Conservation (phyloP, 164 flowering plant species). For the Protea cynaroides region DNA sequence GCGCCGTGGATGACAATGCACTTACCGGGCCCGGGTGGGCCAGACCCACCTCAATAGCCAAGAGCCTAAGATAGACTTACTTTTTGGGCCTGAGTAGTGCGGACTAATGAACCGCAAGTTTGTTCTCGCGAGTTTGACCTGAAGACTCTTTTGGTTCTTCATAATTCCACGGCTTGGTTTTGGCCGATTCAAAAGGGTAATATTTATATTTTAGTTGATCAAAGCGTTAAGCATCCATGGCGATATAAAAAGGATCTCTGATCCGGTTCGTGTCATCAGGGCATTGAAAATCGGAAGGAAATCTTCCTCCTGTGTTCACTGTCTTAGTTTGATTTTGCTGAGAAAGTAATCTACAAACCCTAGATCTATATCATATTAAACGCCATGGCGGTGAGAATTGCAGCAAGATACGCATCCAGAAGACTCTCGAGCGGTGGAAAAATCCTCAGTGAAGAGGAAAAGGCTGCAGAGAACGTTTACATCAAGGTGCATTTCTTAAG, state of each 20-base stretch:
- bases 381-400: constrained; percentile 53
- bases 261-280: constrained; percentile 28
- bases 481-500: constrained; percentile 50
- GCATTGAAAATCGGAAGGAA: constrained; percentile 35
- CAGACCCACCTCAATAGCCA: too few relatives aligned
- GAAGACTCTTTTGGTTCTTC: too few relatives aligned
- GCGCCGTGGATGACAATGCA: too few relatives aligned
- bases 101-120: too few relatives aligned
- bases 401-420: constrained; percentile 48
- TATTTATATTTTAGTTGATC: background rate
- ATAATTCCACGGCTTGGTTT: too few relatives aligned
- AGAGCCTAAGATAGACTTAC: too few relatives aligned
- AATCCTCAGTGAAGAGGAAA: constrained; percentile 82
- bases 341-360: background rate
- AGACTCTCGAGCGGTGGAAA: constrained; percentile 75
- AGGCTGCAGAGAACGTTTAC: constrained; percentile 91
- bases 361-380: background rate
- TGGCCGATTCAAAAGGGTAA: background rate
- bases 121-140: too few relatives aligned
- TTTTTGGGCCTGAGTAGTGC: too few relatives aligned
- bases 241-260: background rate
- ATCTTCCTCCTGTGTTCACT: constrained; percentile 38
- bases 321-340: constrained; percentile 29
- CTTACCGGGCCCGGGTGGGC: too few relatives aligned
- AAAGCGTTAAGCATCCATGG: background rate